Base-by-base conservation (phyloP, 495 filamentous ascomycete species). In the Neurospora sublineolata region DNA sequence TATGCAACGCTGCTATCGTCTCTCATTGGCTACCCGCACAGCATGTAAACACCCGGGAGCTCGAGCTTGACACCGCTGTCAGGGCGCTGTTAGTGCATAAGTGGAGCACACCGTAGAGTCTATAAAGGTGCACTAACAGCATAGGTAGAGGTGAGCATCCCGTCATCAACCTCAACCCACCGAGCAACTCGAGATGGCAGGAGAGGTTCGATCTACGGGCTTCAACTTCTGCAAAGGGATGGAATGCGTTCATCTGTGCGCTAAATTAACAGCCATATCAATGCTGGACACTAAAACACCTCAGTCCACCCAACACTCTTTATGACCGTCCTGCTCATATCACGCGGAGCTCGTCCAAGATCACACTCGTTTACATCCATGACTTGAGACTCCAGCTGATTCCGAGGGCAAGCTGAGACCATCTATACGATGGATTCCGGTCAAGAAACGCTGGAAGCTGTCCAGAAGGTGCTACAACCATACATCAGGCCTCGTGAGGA, bases 401-500 rank as follows among this genome's bases (percentile, higher is more conserved):
- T 69, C 36, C 0, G 12, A 14, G n/a, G 11, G 14, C 7, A 52
- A n/a, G 23, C 1, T 67, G 30, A 30, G 6, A 18, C 14, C 27
- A 9, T 33, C 39, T 27, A 37, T 23, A 72, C 23, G 52, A 71
- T 72, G 68, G 68, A 60, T 71, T 40, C 73, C 60, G 1, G 68
- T 8, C 69, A 77, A 18, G 70, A 76, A 10, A 75, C 72, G 1
- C 20, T 77, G 37, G 70, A 74, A 20, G 42, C 41, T 16, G 76
- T 81, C 7, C 76, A 80, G 41, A 75, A 74, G 41, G 72, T 76
- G 0, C 72, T 84, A 37, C 75, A 73, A 11, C 80, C 80, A 3
- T 86, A 82, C 69, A 75, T 84, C 52, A 81, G 79, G 46, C 76
- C 76, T 33, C 79, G 84, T 12, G 81, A 86, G 60, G 83, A 86